Evolutionary conservation across 768 basidiomycete genomes (phyloP).

Genomic region (Leccinum sublutescens): DNA sequence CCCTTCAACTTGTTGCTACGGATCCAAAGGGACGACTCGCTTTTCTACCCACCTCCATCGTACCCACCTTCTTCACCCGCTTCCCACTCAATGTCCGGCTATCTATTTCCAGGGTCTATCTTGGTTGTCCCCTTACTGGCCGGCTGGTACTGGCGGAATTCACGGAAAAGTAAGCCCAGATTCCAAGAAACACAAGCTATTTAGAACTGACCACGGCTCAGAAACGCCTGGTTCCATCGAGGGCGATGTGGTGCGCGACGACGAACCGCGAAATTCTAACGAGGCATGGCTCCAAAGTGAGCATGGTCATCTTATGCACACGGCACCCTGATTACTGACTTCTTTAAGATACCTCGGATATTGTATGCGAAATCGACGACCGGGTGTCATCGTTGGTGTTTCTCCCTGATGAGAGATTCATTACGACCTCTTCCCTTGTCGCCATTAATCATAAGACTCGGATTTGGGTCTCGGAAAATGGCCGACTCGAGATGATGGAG

Average conservation of each 20-base stretch:
- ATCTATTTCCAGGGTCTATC: neutral
- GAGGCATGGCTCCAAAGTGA: neutral
- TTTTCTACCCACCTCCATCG: no score
- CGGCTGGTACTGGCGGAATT: neutral
- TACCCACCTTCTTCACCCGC: neutral
- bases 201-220: neutral
- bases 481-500: neutral
- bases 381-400: conserved; percentile 1
- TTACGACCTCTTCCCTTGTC: neutral
- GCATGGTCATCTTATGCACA: neutral
- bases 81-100: neutral
- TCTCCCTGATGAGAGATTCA: neutral
- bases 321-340: neutral
- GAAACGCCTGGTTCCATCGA: neutral
- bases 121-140: neutral
- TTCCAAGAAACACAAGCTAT: neutral
- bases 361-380: neutral
- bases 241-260: neutral
- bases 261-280: neutral
- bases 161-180: neutral
- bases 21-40: no score
- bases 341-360: neutral
- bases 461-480: neutral
- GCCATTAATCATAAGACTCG: neutral
- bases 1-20: no score